phyloP scores from a whole-genome alignment of 129 eudicot genomes.

The Flaveria trinervia region DNA sequence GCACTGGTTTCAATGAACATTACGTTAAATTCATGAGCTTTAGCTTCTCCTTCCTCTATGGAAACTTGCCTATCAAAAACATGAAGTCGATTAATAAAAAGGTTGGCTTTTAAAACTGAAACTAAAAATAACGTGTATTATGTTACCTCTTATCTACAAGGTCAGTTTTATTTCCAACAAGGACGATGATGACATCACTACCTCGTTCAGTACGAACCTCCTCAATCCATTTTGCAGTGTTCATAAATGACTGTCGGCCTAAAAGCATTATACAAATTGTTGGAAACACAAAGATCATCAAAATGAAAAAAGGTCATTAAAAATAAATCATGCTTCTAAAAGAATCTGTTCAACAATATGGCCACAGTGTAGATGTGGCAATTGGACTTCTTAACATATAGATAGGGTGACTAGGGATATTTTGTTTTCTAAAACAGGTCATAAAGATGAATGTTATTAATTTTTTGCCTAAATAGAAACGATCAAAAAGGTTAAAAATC shows the following conservation, averaged over 20 bases:
- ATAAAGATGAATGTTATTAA: neutral
- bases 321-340: neutral
- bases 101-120: neutral
- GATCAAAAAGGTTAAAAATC: slow-evolving; percentile 1
- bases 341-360: neutral
- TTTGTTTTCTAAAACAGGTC: neutral
- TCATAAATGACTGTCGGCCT: slow-evolving; percentile 75
- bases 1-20: slow-evolving; percentile 93
- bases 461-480: too few species aligned
- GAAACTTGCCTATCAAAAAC: slow-evolving; percentile 68
- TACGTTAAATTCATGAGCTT: slow-evolving; percentile 70
- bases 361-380: too few species aligned
- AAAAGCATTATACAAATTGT: slow-evolving; percentile 22
- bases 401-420: neutral
- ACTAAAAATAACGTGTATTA: neutral
- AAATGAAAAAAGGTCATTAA: neutral
- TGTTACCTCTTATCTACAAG: slow-evolving; percentile 80
- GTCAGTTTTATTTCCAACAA: slow-evolving; percentile 86
- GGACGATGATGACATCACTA: slow-evolving; percentile 83
- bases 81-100: slow-evolving; percentile 1
- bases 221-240: slow-evolving; percentile 83
- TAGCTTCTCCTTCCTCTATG: slow-evolving; percentile 82
- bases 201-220: slow-evolving; percentile 90
- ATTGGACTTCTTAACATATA: too few species aligned
- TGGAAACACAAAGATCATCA: slow-evolving; percentile 13